phyloP scores from a whole-genome alignment of 2,329 filamentous ascomycete genomes.

The Fusarium sp. region DNA sequence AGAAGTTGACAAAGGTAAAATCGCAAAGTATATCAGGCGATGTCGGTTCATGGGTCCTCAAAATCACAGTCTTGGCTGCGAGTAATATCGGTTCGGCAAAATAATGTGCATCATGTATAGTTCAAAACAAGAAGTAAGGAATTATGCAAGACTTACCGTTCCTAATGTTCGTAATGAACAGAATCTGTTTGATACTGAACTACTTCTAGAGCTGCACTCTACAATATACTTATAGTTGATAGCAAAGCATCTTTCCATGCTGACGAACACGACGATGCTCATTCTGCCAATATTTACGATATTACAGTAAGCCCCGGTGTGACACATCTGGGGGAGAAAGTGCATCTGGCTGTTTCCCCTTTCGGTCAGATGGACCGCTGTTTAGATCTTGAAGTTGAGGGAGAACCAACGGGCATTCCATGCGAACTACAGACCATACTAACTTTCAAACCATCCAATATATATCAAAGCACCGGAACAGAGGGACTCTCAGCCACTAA shows the following conservation, averaged over 20 bases:
- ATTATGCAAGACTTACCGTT: neutral
- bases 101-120: slow-evolving; percentile 22
- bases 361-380: neutral
- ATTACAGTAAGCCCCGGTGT: neutral
- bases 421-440: neutral
- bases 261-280: neutral
- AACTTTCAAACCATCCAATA: accelerated
- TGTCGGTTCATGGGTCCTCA: slow-evolving; percentile 30
- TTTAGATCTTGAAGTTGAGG: neutral
- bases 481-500: neutral
- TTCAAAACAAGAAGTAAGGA: accelerated
- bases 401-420: neutral
- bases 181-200: accelerated
- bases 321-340: neutral
- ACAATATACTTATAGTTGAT: neutral
- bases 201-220: too few relatives aligned
- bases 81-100: slow-evolving; percentile 30
- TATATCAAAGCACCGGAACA: neutral
- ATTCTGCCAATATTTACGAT: neutral
- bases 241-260: neutral
- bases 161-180: accelerated
- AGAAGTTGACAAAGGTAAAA: neutral
- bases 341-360: neutral
- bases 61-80: slow-evolving; percentile 10
- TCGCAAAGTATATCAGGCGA: slow-evolving; percentile 16